These are phyloP conservation scores for Mycocentrospora acerina DNA, from an alignment of 2,329 filamentous ascomycete genomes.

Conservation along the genomic window DNA sequence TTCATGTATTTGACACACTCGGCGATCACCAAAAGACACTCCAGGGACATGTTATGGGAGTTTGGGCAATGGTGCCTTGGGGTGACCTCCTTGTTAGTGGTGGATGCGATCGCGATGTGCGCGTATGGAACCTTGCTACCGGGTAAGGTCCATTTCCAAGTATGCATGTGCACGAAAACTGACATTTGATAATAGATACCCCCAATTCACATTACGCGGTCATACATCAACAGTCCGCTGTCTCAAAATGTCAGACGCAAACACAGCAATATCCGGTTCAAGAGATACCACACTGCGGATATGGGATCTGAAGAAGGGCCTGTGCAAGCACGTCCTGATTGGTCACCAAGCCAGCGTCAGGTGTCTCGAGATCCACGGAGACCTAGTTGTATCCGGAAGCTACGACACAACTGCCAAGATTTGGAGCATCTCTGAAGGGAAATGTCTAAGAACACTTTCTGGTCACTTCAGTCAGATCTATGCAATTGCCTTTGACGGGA, in stretches of 20 bases:
- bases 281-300: constrained; percentile 91
- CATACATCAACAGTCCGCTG: constrained; percentile 97
- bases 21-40: constrained; percentile 86
- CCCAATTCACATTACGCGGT: constrained; percentile 69
- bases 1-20: constrained; percentile 94
- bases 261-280: constrained; percentile 94
- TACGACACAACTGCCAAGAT: constrained; percentile 97
- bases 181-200: constrained; percentile 19
- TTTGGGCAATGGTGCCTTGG: constrained; percentile 99
- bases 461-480: constrained; percentile 99
- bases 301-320: constrained; percentile 87
- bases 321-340: constrained; percentile 88
- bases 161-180: constrained; percentile 4
- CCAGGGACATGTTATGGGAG: constrained; percentile 96
- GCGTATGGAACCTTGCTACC: constrained; percentile 93
- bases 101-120: constrained; percentile 92
- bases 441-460: constrained; percentile 83
- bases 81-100: constrained; percentile 93
- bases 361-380: constrained; percentile 92
- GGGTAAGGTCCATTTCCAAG: constrained; percentile 61
- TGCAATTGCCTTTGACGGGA: constrained; percentile 94
- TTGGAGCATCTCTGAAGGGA: constrained; percentile 95
- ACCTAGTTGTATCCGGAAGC: constrained; percentile 95
- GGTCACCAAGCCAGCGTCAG: constrained; percentile 95
- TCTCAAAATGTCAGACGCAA: constrained; percentile 93